Evolutionary conservation across 176 grass and related monocot species (phyloP), one percentile per base, ranked within the genome.

Genomic region (Juncus effusus): DNA sequence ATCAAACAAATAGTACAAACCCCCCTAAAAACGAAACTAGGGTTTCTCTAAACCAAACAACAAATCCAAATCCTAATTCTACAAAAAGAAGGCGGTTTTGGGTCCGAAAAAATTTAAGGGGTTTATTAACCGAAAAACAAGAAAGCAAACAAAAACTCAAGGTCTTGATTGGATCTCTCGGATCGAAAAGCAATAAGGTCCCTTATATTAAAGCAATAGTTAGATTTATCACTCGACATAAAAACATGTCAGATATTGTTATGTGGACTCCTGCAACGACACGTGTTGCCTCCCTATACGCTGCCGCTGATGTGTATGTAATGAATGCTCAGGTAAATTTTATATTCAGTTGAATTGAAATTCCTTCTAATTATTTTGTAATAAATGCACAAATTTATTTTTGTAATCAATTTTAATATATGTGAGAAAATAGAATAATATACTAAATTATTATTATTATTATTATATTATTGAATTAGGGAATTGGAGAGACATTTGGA

Each of bases 401-500:
- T 28, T 28, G 19, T 28, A 28, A 28, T 28, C 19, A 28, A 28
- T 28, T 28, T 28, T 28, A 28, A 28, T 28, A 28, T 28, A 28
- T 28, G 19, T 28, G 19, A 28, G 19, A 28, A 28, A 28, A 0
- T 28, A 1, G 19, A 58, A 40, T 42, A 12, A 59, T 72, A 28
- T 28, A 28, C 19, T 28, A 28, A 28, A 28, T 28, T 28, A 28
- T 28, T 28, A 51, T 7, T 4, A 47, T 42, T 44, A 67, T 49
- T 61, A 45, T 15, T 16, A 28, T 28, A 28, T 28, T 28, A 28
- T 7, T 19, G 16, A 39, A 16, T 14, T 44, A 84, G 76, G 81
- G 81, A 19, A 51, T 84, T 51, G 81, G 81, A 59, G 81, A 84
- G 74, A 84, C 81, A 75, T 84, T 84, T 84, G 81, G 81, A 45